Percentiles rank a stretch among this genome's conserved stretches.
Evolutionary conservation across 306 rosid species (phyloP).

Genomic region (Cucurbita argyrosperma): DNA sequence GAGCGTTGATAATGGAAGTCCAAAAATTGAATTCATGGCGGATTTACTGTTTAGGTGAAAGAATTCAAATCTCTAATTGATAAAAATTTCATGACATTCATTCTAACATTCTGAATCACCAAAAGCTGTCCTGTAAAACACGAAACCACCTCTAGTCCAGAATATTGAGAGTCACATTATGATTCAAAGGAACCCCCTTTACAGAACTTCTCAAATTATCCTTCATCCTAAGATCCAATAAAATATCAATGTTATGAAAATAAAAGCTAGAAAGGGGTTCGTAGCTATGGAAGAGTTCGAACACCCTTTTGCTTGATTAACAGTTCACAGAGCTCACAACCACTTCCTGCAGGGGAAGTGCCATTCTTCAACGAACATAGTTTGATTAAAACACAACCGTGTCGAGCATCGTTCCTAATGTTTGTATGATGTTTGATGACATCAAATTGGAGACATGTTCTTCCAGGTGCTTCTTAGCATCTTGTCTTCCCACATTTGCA

Average conservation of each 20-base stretch:
- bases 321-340: background rate
- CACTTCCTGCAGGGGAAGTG: background rate
- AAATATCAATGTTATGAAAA: background rate
- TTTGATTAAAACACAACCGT: constrained; percentile 62
- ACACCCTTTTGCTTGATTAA: background rate
- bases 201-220: background rate
- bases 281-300: background rate
- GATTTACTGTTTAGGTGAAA: background rate
- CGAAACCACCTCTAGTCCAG: background rate
- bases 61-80: background rate
- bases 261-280: background rate
- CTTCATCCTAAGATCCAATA: background rate
- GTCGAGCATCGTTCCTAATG: constrained; percentile 88
- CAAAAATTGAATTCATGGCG: background rate
- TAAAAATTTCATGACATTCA: background rate
- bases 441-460: constrained; percentile 87
- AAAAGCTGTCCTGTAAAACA: background rate
- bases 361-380: background rate
- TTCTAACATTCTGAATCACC: background rate
- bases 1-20: background rate
- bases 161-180: background rate
- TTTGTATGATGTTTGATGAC: constrained; percentile 89
- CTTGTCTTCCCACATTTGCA: constrained; percentile 91
- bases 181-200: background rate
- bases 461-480: constrained; percentile 92